Evolutionary conservation across 495 filamentous ascomycete species (phyloP), one percentile per base, ranked within the genome.

Genomic region (Aspergillus bridgeri): DNA sequence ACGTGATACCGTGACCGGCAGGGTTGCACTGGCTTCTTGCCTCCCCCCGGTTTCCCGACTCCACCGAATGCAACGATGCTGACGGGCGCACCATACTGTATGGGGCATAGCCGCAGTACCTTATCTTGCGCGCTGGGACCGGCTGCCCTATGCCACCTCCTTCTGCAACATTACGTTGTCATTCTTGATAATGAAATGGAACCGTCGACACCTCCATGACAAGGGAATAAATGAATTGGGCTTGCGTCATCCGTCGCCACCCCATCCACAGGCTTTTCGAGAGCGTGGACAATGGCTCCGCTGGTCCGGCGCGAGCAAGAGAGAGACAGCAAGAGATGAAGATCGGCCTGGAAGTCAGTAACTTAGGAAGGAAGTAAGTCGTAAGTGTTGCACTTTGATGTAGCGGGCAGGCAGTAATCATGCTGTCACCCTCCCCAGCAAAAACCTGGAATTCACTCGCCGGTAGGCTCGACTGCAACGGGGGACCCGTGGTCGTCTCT

Each of bases 61-160:
- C 65, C 62, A 58, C 69, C 66, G 68, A 62, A 75, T 75, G 72
- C 72, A 73, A 75, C 72, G 62, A 51, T 7, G 27, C 6, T n/a
- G n/a, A n/a, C n/a, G n/a, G n/a, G n/a, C n/a, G n/a, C n/a, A 6
- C 27, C 27, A 29, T 60, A 59, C 33, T 52, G 51, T 19, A 48
- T 61, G 9, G 42, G 11, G 46, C 19, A 22, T 18, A 42, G 44
- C 21, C 5, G 21, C 27, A 21, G 27, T 43, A 48, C 29, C 44
- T 43, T 48, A 29, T 51, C 48, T 49, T 19, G 27, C 25, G 19
- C 5, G 33, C 11, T 15, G 33, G 33, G 33, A 22, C 42, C 13
- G 18, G 42, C 8, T 46, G 8, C 22, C 29, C 17, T 48, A 59
- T 65, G 59, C 57, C 63, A 65, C 59, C 53, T 58, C 53, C 44